These are phyloP conservation scores for Aspergillus ustus DNA, from an alignment of 2,329 filamentous ascomycete species.

Conservation along the genomic window DNA sequence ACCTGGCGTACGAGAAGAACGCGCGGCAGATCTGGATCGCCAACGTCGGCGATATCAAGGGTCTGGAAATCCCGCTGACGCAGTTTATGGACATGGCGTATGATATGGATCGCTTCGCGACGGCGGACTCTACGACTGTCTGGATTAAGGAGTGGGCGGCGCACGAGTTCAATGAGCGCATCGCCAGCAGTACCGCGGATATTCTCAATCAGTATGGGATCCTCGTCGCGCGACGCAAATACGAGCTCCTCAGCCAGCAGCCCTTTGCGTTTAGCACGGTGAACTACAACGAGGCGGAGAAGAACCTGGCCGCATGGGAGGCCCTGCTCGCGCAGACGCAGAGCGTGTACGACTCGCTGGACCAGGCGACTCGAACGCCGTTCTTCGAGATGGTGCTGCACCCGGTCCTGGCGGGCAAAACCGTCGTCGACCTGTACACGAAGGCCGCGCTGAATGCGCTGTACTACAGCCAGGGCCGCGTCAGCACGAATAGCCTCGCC, in stretches of 20 bases:
- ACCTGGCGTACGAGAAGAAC: constrained; percentile 62
- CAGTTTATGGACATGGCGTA: not conserved
- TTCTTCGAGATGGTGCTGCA: constrained; percentile 69
- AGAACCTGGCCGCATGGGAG: not conserved
- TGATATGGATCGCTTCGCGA: not conserved
- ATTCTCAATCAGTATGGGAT: not conserved
- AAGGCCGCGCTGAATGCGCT: not conserved
- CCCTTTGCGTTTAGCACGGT: not conserved
- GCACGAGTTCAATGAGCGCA: not conserved
- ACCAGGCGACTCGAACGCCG: constrained; percentile 57
- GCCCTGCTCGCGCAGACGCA: not conserved
- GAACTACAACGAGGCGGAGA: not conserved
- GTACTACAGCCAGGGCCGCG: not conserved
- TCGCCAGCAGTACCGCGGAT: not conserved
- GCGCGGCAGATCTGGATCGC: constrained; percentile 49
- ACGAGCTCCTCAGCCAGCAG: not conserved
- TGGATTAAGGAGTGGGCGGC: not conserved
- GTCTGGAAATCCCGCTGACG: not conserved
- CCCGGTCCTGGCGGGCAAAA: constrained; percentile 62
- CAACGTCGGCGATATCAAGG: not conserved
- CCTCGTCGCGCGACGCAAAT: not conserved
- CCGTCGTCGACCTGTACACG: constrained; percentile 59
- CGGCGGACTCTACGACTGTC: not conserved
- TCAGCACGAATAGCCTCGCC: not conserved
- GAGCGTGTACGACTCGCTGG: not conserved